Evolutionary conservation across 2,329 filamentous ascomycete genomes (phyloP).

Genomic region (Aspergillus tanneri): DNA sequence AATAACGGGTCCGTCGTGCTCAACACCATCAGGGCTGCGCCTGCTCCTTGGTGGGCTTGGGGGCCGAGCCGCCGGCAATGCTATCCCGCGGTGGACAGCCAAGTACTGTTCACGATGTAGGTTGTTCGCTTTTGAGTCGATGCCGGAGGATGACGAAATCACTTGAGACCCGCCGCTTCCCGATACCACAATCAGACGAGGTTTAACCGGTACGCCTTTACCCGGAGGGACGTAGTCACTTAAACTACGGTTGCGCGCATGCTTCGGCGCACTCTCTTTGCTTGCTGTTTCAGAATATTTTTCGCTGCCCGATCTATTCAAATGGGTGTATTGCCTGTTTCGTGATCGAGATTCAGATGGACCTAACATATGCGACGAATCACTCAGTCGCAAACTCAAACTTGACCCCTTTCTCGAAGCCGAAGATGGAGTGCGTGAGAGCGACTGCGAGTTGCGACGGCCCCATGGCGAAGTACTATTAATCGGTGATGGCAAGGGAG

Average conservation of each 20-base stretch:
- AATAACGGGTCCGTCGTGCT: conserved; percentile 43
- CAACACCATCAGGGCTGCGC: conserved; percentile 54
- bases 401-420: conserved; percentile 41
- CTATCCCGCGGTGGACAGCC: conserved; percentile 73
- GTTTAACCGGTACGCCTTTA: conserved; percentile 60
- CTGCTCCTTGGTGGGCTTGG: conserved; percentile 83
- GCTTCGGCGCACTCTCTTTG: conserved; percentile 40
- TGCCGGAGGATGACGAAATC: conserved; percentile 51
- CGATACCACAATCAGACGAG: conserved; percentile 70
- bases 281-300: conserved; percentile 13
- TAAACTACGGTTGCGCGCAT: conserved; percentile 74
- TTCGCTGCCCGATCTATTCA: conserved; percentile 25
- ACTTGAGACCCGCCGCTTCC: conserved; percentile 52
- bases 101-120: conserved; percentile 78
- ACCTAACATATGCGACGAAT: conserved; percentile 36
- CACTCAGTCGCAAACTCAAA: conserved; percentile 35
- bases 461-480: conserved; percentile 41
- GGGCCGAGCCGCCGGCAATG: conserved; percentile 57
- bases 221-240: conserved; percentile 83
- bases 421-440: conserved; percentile 45
- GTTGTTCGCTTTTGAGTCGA: conserved; percentile 35
- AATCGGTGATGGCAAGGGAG: conserved; percentile 74
- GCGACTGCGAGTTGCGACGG: conserved; percentile 55
- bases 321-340: conserved; percentile 43
- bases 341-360: conserved; percentile 33